phyloP scores from a whole-genome alignment of 1,284 basidiomycete genomes.

The Boletus smithii region DNA sequence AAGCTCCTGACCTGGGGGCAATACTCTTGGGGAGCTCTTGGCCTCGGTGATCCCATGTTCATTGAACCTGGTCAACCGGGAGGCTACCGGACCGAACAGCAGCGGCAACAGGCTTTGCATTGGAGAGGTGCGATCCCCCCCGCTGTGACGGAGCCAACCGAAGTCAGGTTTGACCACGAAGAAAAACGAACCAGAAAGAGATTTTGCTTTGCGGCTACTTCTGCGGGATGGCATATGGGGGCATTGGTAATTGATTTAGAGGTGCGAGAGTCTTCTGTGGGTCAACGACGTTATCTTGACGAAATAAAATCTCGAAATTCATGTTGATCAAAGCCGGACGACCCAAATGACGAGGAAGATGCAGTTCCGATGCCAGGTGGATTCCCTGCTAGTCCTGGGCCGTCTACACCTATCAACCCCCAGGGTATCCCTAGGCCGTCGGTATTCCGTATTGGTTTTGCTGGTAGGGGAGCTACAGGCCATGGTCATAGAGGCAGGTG shows the following conservation, averaged over 20 bases:
- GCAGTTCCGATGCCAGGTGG: constrained; percentile 25
- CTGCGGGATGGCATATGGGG: constrained; percentile 86
- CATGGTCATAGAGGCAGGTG: constrained; percentile 14
- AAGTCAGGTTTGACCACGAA: constrained; percentile 66
- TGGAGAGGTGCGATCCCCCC: constrained; percentile 39
- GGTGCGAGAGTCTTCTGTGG: constrained; percentile 37
- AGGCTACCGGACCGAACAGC: constrained; percentile 45
- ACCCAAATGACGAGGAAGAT: constrained; percentile 17
- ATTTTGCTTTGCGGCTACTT: constrained; percentile 77
- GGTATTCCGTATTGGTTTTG: constrained; percentile 32
- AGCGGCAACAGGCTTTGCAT: constrained; percentile 34
- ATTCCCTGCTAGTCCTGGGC: constrained; percentile 20
- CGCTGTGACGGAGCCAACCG: constrained; percentile 55
- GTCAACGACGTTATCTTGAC: constrained; percentile 5
- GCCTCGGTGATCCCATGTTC: constrained; percentile 67
- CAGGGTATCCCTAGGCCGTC: constrained; percentile 10
- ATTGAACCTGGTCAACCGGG: constrained; percentile 57
- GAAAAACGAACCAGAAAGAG: constrained; percentile 47
- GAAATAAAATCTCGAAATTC: background rate
- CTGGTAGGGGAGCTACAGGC: constrained; percentile 27
- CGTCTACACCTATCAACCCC: constrained; percentile 6
- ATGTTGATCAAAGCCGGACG: constrained; percentile 16
- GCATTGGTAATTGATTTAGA: constrained; percentile 80
- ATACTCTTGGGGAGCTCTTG: constrained; percentile 76
- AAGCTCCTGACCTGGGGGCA: constrained; percentile 82